A percentile compares a stretch with the other conserved stretches of the same genome.
Conservation (phyloP, 2,329 filamentous ascomycete species). For the Pseudocercospora fuligena region DNA sequence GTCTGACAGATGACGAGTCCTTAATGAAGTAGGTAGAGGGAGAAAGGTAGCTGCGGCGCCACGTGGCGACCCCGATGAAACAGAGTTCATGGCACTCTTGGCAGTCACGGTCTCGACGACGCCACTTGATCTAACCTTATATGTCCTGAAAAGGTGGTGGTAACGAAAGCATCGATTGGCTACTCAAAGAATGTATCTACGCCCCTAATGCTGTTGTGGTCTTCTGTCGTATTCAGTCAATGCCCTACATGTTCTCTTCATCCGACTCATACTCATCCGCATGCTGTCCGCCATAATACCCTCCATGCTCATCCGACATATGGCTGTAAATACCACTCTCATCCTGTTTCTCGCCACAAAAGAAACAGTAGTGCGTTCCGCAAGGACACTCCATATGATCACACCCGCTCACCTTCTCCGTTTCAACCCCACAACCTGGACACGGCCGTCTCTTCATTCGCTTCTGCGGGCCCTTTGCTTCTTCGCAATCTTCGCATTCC, state of each 20-base stretch:
- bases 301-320: slow-evolving; percentile 22
- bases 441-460: neutral
- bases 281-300: slow-evolving; percentile 20
- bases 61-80: no score
- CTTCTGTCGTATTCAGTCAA: no score
- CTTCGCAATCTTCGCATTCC: slow-evolving; percentile 15
- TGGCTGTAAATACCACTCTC: slow-evolving; percentile 18
- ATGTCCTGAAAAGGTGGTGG: no score
- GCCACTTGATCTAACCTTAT: no score
- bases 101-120: no score
- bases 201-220: no score
- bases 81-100: no score
- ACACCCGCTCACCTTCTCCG: slow-evolving; percentile 19
- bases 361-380: slow-evolving; percentile 22
- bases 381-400: slow-evolving; percentile 22
- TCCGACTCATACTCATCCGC: slow-evolving; percentile 18
- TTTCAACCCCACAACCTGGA: slow-evolving; percentile 17
- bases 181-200: no score
- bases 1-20: no score
- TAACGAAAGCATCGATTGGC: no score
- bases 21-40: no score
- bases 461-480: neutral
- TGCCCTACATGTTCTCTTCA: neutral
- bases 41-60: no score
- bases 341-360: slow-evolving; percentile 17